Percentiles rank a stretch among this genome's conserved stretches.
Evolutionary conservation across 192 early-diverging fungal species (phyloP).

Genomic region (Podochytrium sp.): DNA sequence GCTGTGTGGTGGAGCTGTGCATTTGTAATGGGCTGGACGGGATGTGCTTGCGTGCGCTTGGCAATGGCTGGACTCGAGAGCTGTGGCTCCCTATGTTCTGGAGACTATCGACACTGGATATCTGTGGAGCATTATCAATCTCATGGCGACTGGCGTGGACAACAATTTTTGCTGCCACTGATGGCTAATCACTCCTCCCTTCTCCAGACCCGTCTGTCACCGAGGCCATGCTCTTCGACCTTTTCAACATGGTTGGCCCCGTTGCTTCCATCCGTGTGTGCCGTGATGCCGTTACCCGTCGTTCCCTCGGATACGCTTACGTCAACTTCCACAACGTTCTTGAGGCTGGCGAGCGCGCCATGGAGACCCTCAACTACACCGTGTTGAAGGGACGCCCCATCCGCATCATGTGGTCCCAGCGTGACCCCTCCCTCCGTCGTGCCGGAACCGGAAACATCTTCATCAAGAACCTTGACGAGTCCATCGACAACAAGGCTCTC

Average conservation of each 20-base stretch:
- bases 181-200: background rate
- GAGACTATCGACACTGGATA: no score
- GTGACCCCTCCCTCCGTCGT: slow-evolving; percentile 93
- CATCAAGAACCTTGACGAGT: slow-evolving; percentile 98
- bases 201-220: slow-evolving; percentile 85
- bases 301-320: slow-evolving; percentile 96
- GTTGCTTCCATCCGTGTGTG: slow-evolving; percentile 98
- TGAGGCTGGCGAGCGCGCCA: slow-evolving; percentile 87
- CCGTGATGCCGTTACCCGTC: slow-evolving; percentile 95
- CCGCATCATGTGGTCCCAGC: slow-evolving; percentile 99
- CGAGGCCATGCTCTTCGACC: slow-evolving; percentile 96
- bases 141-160: no score
- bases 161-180: no score
- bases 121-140: no score
- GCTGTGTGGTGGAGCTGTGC: slow-evolving; percentile 10
- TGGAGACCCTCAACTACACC: slow-evolving; percentile 95
- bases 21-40: background rate
- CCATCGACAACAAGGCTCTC: slow-evolving; percentile 99
- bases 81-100: no score
- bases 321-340: slow-evolving; percentile 95
- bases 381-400: slow-evolving; percentile 92
- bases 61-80: no score
- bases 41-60: background rate
- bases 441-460: slow-evolving; percentile 96
- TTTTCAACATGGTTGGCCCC: slow-evolving; percentile 94